Conservation (phyloP, 306 rosid genomes). For the Morella rubra region DNA sequence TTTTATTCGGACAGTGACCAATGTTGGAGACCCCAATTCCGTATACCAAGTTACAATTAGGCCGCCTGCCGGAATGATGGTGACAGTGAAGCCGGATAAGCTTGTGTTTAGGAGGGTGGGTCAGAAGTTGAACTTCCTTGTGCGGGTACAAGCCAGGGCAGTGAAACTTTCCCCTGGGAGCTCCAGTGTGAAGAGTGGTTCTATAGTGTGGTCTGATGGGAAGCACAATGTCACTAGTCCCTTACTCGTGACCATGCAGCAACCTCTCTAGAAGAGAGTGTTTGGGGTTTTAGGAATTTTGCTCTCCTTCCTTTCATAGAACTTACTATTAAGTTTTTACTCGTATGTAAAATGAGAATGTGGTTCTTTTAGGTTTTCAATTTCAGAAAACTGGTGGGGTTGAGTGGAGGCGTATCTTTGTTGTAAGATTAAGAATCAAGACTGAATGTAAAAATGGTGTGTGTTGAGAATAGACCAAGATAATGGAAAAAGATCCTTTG, state of each 20-base stretch:
- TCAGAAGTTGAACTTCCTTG: conserved; percentile 79
- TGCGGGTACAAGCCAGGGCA: conserved; percentile 66
- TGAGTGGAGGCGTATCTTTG: conserved; percentile 22
- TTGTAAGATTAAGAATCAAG: conserved; percentile 47
- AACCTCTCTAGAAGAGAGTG: conserved; percentile 59
- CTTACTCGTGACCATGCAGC: conserved; percentile 85
- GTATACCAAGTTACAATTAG: conserved; percentile 53
- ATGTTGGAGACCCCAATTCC: conserved; percentile 74
- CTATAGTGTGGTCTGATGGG: conserved; percentile 78
- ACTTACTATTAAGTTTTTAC: conserved; percentile 20
- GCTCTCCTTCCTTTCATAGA: conserved; percentile 37
- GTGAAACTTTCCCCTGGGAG: conserved; percentile 73
- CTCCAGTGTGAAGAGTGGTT: conserved; percentile 59
- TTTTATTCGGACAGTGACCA: conserved; percentile 78
- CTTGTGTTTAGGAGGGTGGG: conserved; percentile 66
- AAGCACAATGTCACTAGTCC: conserved; percentile 82
- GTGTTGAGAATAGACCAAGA: conserved; percentile 37
- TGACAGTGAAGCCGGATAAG: conserved; percentile 72
- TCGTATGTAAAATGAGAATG: conserved; percentile 39
- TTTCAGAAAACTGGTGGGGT: conserved; percentile 53
- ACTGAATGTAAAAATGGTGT: conserved; percentile 46
- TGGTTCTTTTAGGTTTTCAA: conserved; percentile 29
- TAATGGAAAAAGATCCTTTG: conserved; percentile 28
- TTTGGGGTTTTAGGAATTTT: conserved; percentile 30
- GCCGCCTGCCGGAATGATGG: conserved; percentile 55